Percentiles rank a stretch among this genome's conserved stretches.
These are phyloP conservation scores for Botryosphaeria dothidea DNA, from an alignment of 2,329 filamentous ascomycete genomes.

Conservation along the genomic window DNA sequence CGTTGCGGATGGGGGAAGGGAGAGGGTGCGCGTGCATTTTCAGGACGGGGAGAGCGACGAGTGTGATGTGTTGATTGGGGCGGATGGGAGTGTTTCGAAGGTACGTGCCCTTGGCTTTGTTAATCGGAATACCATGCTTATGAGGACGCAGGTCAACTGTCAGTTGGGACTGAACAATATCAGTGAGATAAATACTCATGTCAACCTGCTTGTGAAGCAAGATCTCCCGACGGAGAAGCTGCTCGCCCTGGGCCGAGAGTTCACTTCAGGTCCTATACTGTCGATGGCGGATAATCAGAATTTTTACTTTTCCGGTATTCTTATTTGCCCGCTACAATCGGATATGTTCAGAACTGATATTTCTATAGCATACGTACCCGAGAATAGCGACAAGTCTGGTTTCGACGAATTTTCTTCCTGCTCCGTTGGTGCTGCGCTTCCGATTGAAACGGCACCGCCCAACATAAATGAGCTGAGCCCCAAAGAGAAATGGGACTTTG, in stretches of 20 bases:
- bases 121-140: neutral
- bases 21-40: neutral
- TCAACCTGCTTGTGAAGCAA: neutral
- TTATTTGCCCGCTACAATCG: neutral
- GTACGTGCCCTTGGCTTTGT: neutral
- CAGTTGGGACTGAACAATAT: neutral
- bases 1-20: neutral
- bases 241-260: neutral
- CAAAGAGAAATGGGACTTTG: neutral
- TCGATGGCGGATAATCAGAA: neutral
- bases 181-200: neutral
- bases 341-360: neutral
- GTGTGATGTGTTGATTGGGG: neutral
- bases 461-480: neutral
- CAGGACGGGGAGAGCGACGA: neutral
- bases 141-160: neutral
- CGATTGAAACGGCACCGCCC: neutral
- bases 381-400: neutral
- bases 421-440: neutral
- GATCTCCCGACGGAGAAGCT: neutral
- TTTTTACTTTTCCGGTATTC: neutral
- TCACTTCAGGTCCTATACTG: neutral
- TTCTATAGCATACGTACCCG: neutral
- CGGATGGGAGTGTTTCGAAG: neutral
- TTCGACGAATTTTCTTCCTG: neutral